These are phyloP conservation scores for Mycena indigotica DNA, from an alignment of 768 basidiomycete genomes.

Conservation along the genomic window DNA sequence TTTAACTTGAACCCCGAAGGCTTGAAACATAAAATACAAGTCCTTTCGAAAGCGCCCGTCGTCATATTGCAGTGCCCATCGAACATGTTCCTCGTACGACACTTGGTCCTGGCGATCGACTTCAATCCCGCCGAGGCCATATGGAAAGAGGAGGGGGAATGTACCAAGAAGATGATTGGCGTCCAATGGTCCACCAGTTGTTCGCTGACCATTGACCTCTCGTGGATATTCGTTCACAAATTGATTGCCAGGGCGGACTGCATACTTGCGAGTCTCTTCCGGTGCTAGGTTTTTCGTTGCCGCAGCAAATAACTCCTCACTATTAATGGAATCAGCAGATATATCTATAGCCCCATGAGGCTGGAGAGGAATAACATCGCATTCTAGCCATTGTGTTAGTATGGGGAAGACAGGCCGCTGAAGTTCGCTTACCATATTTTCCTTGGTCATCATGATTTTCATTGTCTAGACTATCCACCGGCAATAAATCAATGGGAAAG, in stretches of 20 bases:
- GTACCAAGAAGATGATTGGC: too few species aligned
- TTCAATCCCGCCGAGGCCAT: too few species aligned
- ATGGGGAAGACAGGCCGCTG: neutral
- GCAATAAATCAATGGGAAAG: too few species aligned
- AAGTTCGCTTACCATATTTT: neutral
- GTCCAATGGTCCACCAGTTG: too few species aligned
- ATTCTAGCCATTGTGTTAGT: neutral
- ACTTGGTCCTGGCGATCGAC: neutral
- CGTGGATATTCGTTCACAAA: neutral
- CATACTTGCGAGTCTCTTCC: neutral
- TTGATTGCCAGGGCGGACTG: too few species aligned
- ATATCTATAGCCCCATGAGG: too few species aligned
- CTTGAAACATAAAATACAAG: constrained; percentile 4
- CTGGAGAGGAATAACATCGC: too few species aligned
- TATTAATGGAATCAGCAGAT: too few species aligned
- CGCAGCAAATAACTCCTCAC: neutral
- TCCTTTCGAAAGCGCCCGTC: constrained; percentile 24
- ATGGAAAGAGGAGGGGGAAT: too few species aligned
- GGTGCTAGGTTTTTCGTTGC: neutral
- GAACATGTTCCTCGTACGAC: too few species aligned
- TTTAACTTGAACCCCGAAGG: too few species aligned
- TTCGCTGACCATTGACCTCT: neutral
- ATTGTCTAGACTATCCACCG: neutral
- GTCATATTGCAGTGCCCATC: constrained; percentile 23
- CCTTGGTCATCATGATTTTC: neutral